Percentiles rank a stretch among this genome's conserved stretches.
Evolutionary conservation across 352 stramenopile species (phyloP).

Genomic region (Pythium pectinolyticum): DNA sequence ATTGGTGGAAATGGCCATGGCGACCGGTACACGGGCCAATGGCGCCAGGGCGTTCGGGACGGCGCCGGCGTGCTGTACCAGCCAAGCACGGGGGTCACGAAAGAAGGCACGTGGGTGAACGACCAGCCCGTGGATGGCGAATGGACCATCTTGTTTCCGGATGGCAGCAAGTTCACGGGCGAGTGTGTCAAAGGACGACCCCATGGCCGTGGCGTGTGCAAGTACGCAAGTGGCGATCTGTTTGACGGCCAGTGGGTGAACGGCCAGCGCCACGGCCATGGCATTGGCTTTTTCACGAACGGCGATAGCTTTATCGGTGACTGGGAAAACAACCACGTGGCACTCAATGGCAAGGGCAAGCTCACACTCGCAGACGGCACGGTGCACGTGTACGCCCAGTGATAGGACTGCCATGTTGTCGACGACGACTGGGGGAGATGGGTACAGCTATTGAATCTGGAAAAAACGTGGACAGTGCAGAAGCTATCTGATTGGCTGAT

Average conservation of each 20-base stretch:
- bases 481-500: no score
- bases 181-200: conserved; percentile 60
- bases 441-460: neutral
- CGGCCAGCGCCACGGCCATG: conserved; percentile 71
- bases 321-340: conserved; percentile 82
- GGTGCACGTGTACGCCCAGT: conserved; percentile 65
- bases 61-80: conserved; percentile 49
- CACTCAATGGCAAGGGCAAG: conserved; percentile 64
- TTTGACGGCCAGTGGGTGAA: conserved; percentile 85
- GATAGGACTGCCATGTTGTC: no score
- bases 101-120: conserved; percentile 62
- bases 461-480: no score
- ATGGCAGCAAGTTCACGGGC: conserved; percentile 75
- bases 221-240: conserved; percentile 80
- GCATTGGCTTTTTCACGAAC: conserved; percentile 72
- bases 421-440: neutral
- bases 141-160: conserved; percentile 77
- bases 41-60: conserved; percentile 49
- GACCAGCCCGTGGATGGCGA: conserved; percentile 66
- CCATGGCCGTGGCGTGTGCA: conserved; percentile 71
- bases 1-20: conserved; percentile 41
- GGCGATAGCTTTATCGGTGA: conserved; percentile 73
- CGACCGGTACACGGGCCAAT: conserved; percentile 76
- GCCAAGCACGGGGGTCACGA: conserved; percentile 50
- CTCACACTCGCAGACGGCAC: conserved; percentile 75